Base-by-base conservation (phyloP, 139 green algal genomes). In the Micromonas commoda region DNA sequence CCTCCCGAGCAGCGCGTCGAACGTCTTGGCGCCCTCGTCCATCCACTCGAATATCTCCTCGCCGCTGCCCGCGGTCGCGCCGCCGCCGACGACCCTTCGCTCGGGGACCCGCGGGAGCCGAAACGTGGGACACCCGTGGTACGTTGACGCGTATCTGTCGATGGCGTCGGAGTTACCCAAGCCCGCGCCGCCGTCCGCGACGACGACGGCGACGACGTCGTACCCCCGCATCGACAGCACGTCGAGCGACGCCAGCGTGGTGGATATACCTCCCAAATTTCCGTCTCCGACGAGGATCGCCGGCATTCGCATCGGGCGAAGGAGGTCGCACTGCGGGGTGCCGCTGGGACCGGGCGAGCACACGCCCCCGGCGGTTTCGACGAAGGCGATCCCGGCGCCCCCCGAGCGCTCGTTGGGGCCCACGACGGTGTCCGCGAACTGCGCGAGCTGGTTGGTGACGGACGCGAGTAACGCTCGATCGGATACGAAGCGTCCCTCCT, bases 301-400 rank as follows among this genome's bases (percentile, higher is more conserved):
- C 0, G 95, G 95, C 39, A 97, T 86, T 28, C 91, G 80, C 45
- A 97, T 85, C 0, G 88, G 79, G 29, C 92, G 87, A 68, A 92
- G 86, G 31, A 86, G 1, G 29, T 86, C 79, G 3, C 66, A 78
- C 88, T 95, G 88, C 28, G 97, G 75, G 1, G 26, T 82, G 9
- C 94, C 92, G 21, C 88, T 93, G 1, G 94, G 93, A 0, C 73
- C 86, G 13, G 94, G 95, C 77, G 87, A 95, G 0, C 84, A 86
- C 53, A 96, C 89, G 0, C 95, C 95, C 0, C 95, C 95, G 0
- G 95, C 95, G 20, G 90, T 97, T 84, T 99, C 95, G 26, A 99
- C 78, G 29, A 99, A 71, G 1, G 83, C 80, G 51, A 97, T 71
- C 1, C n/a, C n/a, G n/a, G n/a, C 45, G 45, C 45, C 45, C 9